phyloP scores from a whole-genome alignment of 208 protist genomes.

The Leishmania arabica region DNA sequence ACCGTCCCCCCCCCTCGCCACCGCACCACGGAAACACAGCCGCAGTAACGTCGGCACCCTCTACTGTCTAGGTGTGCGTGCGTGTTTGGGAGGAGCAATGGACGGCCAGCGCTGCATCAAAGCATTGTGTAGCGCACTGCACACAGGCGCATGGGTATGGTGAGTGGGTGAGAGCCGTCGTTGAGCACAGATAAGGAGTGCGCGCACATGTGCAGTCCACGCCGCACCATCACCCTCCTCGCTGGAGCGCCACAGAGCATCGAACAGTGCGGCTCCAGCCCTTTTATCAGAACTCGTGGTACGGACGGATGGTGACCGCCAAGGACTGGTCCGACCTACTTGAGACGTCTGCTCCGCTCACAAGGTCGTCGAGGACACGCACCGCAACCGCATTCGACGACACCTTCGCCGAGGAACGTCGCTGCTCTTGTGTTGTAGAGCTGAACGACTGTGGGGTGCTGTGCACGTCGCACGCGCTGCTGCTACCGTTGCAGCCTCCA shows the following conservation, averaged over 20 bases:
- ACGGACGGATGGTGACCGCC: neutral
- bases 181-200: neutral
- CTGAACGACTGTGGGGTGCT: conserved; percentile 5
- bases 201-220: neutral
- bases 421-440: neutral
- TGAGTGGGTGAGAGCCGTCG: neutral
- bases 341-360: neutral
- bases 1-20: neutral
- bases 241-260: neutral
- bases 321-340: neutral
- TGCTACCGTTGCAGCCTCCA: neutral
- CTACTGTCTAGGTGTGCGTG: neutral
- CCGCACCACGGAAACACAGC: neutral
- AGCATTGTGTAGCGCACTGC: neutral
- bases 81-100: neutral
- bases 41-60: neutral
- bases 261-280: neutral
- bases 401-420: neutral
- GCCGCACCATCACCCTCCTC: neutral
- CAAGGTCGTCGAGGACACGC: conserved; percentile 16
- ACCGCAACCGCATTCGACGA: conserved; percentile 8
- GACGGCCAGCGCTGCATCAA: neutral
- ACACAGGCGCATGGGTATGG: neutral
- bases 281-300: neutral
- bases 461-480: neutral